Base-by-base conservation (phyloP, 2,329 filamentous ascomycete genomes). In the Oidium heveae region DNA sequence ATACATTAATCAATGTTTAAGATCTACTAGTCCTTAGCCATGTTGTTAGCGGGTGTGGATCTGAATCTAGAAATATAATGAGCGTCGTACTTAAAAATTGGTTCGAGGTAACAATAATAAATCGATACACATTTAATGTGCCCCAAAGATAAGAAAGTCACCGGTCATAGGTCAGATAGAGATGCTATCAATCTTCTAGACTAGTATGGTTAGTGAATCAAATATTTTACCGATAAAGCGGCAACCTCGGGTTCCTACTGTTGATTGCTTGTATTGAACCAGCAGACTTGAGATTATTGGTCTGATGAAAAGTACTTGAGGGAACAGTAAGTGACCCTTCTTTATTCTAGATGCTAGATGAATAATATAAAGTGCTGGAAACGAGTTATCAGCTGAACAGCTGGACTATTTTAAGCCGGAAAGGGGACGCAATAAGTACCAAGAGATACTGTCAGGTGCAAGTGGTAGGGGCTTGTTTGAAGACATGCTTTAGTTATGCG, bases 161-260 rank as follows among this genome's bases (percentile, higher is more conserved):
- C 55, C 53, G 22, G 37, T 60, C 57, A 61, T 60, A 59, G 58
- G 59, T 56, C 56, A 57, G 59, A 59, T 59, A 60, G 58, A 58
- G 28, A 2, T 18, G 52, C 20, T n/a, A 16, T 39, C n/a, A n/a
- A n/a, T n/a, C n/a, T n/a, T 39, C 2, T n/a, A 39, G 15, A 39
- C n/a, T 39, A 39, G 37, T 16, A 39, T 16, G n/a, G 15, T 39
- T 39, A 39, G n/a, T 39, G n/a, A 16, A 39, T 9, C 37, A 16
- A n/a, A 39, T 12, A n/a, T 39, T 39, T 39, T n/a, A 39, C 37
- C n/a, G 37, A 39, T 15, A 39, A 16, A 15, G 13, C 15, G 13
- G 37, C 37, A 16, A 15, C 13, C 15, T n/a, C 15, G n/a, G n/a
- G 37, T 39, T 39, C 4, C 37, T 39, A n/a, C 37, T 15, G 37